Evolutionary conservation across 164 flowering plant species (phyloP).

Genomic region (Annona cherimola): DNA sequence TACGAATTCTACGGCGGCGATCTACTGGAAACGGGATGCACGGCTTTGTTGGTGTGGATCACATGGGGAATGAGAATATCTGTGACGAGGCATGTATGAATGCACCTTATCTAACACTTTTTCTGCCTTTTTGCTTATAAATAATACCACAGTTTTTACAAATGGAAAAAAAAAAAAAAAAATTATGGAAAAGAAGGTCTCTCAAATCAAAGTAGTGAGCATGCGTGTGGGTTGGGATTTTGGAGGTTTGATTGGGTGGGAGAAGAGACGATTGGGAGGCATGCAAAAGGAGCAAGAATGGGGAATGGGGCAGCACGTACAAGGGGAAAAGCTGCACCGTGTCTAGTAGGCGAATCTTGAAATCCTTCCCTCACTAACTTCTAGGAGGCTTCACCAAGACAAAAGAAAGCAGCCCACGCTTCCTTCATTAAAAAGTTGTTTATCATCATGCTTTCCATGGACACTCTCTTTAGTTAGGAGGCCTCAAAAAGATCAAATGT

Average conservation of each 20-base stretch:
- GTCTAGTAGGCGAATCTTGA: constrained; percentile 28
- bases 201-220: too few relatives aligned
- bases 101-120: too few relatives aligned
- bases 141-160: background rate
- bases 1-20: background rate
- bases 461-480: constrained; percentile 16
- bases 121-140: too few relatives aligned
- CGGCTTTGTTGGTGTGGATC: too few relatives aligned
- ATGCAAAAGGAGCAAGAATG: background rate
- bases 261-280: background rate
- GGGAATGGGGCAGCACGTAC: background rate
- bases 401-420: constrained; percentile 38
- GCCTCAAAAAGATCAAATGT: constrained; percentile 32
- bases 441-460: constrained; percentile 45
- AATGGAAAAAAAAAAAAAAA: too few relatives aligned
- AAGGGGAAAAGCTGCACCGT: constrained; percentile 30
- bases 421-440: constrained; percentile 43
- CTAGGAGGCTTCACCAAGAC: constrained; percentile 58
- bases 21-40: too few relatives aligned
- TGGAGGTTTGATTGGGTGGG: constrained; percentile 4
- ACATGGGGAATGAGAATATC: too few relatives aligned
- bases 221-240: constrained; percentile 30
- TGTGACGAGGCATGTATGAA: too few relatives aligned
- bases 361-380: constrained; percentile 58
- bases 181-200: too few relatives aligned